Evolutionary conservation across 179 eudicot genomes (phyloP).

Genomic region (Spergularia azorica): DNA sequence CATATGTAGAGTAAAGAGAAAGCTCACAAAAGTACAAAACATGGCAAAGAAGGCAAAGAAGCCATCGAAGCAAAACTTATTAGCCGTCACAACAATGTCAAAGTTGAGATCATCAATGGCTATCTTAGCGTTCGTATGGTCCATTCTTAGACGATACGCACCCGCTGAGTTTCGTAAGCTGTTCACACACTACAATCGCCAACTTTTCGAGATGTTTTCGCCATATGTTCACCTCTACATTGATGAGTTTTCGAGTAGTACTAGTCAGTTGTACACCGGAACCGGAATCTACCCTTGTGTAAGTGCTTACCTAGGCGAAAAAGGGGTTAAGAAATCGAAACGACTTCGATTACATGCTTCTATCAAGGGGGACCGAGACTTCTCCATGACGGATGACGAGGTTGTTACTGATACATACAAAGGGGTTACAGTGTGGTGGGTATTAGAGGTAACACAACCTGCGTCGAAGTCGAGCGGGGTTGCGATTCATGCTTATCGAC

Average conservation of each 20-base stretch:
- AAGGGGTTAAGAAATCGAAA: conserved; percentile 1
- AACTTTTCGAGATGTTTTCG: conserved; percentile 2
- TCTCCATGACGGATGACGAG: neutral
- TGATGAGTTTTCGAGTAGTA: neutral
- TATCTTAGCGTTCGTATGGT: neutral
- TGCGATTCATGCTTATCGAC: neutral
- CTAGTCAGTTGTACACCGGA: neutral
- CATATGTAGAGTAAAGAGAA: too few relatives aligned
- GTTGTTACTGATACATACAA: conserved; percentile 17
- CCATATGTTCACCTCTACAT: conserved; percentile 19
- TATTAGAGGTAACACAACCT: neutral
- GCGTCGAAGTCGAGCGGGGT: neutral
- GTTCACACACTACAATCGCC: neutral
- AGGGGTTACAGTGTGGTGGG: conserved; percentile 26
- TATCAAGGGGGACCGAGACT: neutral
- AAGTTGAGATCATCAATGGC: neutral
- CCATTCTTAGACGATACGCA: conserved; percentile 2
- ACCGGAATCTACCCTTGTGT: neutral
- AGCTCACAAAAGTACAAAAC: too few relatives aligned
- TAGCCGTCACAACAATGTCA: neutral
- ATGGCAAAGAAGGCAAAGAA: too few relatives aligned
- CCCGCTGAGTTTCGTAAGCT: neutral
- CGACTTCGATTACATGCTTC: neutral
- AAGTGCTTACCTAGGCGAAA: conserved; percentile 10
- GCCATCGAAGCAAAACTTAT: too few relatives aligned